A percentile compares a stretch with the other conserved stretches of the same genome.
phyloP scores from a whole-genome alignment of 306 rosid species.

The Quercus wislizeni region DNA sequence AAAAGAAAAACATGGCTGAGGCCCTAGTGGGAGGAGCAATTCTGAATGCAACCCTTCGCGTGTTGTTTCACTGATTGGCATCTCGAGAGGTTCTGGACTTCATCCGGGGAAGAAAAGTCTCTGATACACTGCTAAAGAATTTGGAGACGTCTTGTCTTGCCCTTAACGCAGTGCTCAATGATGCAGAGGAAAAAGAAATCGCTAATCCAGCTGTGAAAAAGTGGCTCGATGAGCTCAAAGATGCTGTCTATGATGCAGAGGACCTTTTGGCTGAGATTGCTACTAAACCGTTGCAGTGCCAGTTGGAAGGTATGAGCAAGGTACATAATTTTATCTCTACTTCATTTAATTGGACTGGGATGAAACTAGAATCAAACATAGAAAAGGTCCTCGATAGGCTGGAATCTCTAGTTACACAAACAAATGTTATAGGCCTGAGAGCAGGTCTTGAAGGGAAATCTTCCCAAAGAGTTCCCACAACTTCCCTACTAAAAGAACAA shows the following conservation, averaged over 20 bases:
- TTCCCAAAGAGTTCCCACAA: no score
- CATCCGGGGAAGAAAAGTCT: not conserved
- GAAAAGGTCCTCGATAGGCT: not conserved
- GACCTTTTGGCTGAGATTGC: no score
- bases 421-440: constrained; percentile 6
- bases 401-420: not conserved
- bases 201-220: no score
- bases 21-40: constrained; percentile 7
- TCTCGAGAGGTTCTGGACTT: constrained; percentile 7
- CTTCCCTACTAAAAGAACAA: no score
- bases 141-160: not conserved
- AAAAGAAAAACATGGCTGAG: constrained; percentile 4
- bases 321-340: not conserved
- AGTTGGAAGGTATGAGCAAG: not conserved
- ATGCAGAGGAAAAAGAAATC: no score
- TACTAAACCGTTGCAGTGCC: no score
- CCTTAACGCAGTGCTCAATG: not conserved
- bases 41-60: constrained; percentile 6
- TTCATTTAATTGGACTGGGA: not conserved
- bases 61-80: constrained; percentile 10
- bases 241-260: no score
- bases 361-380: not conserved
- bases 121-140: not conserved
- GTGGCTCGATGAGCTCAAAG: no score
- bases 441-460: not conserved